Evolutionary conservation across 139 green algal species (phyloP), one percentile per base, ranked within the genome.

Genomic region (Coelastrella sp.): DNA sequence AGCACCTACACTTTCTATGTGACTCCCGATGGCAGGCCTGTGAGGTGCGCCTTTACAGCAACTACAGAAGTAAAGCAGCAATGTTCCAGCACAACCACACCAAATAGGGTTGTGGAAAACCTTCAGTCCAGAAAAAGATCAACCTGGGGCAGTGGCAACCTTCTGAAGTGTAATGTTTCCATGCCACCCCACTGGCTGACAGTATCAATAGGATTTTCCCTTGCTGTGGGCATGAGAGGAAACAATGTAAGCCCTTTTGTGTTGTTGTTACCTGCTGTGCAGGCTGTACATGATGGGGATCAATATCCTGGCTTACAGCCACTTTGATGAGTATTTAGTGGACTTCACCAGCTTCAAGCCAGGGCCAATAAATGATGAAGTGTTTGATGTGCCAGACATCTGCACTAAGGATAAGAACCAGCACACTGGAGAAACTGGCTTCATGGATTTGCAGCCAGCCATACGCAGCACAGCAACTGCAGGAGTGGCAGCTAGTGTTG

Each of bases 251-350:
- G n/a, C n/a, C n/a, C n/a, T n/a, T n/a, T n/a, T n/a, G n/a, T n/a
- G n/a, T n/a, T n/a, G n/a, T n/a, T n/a, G n/a, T n/a, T n/a, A n/a
- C n/a, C n/a, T n/a, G n/a, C n/a, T n/a, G n/a, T 34, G 53, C 53
- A 82, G 62, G 50, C 82, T 92, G 15, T 73, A 91, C 85, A 93
- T 93, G 88, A 76, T 91, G 78, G 90, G 90, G 4, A 48, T 89
- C 32, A 93, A 93, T 71, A 53, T 93, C 27, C 27, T 93, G 0
- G 13, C 79, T 2, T 53, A 38, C 51, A 64, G 59, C 25, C 86
- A 89, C 63, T 89, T 80, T 73, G 86, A 87, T 51, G 84, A 86
- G 78, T 92, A 91, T 83, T 64, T 90, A 3, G 34, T 90, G 2
- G 85, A 89, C 68, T 90, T 91, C 78, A 80, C 27, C 2, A 75